A percentile compares a stretch with the other conserved stretches of the same genome.
phyloP scores from a whole-genome alignment of 768 basidiomycete species.

The Macrolepiota fuliginosa region DNA sequence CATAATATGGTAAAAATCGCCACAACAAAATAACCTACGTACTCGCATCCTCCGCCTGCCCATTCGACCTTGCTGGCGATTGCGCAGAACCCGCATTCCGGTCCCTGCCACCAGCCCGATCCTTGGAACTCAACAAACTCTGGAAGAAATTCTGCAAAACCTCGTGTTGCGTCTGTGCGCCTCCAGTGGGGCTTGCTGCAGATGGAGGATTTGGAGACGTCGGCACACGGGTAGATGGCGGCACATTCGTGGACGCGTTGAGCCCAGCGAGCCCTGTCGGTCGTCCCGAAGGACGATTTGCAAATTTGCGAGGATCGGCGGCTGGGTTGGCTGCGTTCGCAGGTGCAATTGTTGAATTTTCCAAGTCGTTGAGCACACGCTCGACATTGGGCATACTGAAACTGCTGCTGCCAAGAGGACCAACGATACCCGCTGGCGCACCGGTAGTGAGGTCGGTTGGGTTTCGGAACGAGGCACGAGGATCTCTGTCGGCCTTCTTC shows the following conservation, averaged over 20 bases:
- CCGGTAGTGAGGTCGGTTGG: slow-evolving; percentile 57
- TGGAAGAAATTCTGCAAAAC: slow-evolving; percentile 89
- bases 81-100: slow-evolving; percentile 10
- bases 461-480: slow-evolving; percentile 83
- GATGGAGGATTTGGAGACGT: slow-evolving; percentile 32
- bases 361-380: slow-evolving; percentile 86
- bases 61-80: slow-evolving; percentile 14
- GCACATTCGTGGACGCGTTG: slow-evolving; percentile 30
- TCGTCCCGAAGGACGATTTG: slow-evolving; percentile 30
- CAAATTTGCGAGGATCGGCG: slow-evolving; percentile 23
- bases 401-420: slow-evolving; percentile 86
- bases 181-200: slow-evolving; percentile 25
- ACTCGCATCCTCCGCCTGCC: slow-evolving; percentile 32
- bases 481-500: slow-evolving; percentile 88
- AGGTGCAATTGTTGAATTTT: slow-evolving; percentile 45
- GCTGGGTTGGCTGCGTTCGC: slow-evolving; percentile 21
- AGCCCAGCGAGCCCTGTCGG: slow-evolving; percentile 39
- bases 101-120: slow-evolving; percentile 36
- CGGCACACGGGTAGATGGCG: slow-evolving; percentile 32
- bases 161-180: slow-evolving; percentile 73
- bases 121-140: slow-evolving; percentile 71
- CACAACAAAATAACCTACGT: slow-evolving; percentile 18
- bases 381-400: slow-evolving; percentile 88
- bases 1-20: slow-evolving; percentile 13
- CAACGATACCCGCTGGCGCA: slow-evolving; percentile 77